Evolutionary conservation across 1,139 yeast species (phyloP).

Genomic region (Sugiyamaella grinbergsii): DNA sequence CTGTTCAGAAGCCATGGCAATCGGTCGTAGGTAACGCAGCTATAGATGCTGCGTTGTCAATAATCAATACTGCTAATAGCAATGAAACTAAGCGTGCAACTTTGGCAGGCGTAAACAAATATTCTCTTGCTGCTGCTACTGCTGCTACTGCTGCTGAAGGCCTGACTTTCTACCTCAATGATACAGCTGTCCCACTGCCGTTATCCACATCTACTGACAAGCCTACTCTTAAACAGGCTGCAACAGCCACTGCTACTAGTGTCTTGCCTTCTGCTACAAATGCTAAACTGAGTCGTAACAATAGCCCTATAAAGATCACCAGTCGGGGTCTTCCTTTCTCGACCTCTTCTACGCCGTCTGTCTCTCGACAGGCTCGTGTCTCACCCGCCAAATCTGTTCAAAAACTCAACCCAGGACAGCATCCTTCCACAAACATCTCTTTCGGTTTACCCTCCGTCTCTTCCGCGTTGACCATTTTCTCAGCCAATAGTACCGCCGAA

Average conservation of each 20-base stretch:
- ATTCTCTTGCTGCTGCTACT: not conserved
- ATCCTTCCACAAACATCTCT: not conserved
- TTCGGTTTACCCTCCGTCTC: not conserved
- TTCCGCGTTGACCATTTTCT: not conserved
- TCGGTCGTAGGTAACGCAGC: not conserved
- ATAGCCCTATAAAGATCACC: not conserved
- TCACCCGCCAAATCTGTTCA: not conserved
- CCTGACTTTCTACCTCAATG: not conserved
- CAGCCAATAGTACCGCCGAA: not conserved
- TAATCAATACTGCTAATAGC: not conserved
- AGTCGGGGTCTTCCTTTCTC: not conserved
- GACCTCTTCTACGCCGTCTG: not conserved
- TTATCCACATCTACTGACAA: not conserved
- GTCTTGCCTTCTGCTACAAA: no score
- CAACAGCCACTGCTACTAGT: no score
- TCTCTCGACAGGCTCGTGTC: not conserved
- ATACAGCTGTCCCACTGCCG: no score
- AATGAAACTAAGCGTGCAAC: not conserved
- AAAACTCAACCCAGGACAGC: not conserved
- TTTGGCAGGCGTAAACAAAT: no score
- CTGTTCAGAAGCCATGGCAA: conserved; percentile 10
- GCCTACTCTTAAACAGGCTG: not conserved
- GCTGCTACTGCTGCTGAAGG: not conserved
- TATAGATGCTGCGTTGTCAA: conserved; percentile 3
- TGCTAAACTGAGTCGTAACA: not conserved